Base-by-base conservation (phyloP, 768 basidiomycete species). In the Agrocybe chaxingu region DNA sequence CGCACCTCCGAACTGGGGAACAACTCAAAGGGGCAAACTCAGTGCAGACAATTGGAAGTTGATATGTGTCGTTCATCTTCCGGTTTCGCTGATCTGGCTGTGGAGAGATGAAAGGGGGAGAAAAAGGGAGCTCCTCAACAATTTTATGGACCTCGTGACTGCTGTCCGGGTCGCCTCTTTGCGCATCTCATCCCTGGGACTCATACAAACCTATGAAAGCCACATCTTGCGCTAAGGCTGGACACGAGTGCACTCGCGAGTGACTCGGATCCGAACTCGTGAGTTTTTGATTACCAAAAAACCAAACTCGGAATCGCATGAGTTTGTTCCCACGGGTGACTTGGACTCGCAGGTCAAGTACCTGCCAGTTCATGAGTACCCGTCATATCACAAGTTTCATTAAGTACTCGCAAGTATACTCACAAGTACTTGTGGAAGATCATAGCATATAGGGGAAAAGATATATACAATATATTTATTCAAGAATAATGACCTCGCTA, bases 221-320 rank as follows among this genome's bases (percentile, higher is more conserved):
- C 16, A 16, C 16, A 16, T 16, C 16, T 16, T 16, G 16, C 16
- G 16, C 37, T 48, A 48, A 44, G 50, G 53, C 39, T 51, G 45
- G 32, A 13, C 38, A 54, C 50, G 43, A 37, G 51, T 51, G 5
- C 10, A 60, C 56, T 38, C 45, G 32, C 40, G 54, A 44, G 50
- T 57, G 1, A 57, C 53, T 44, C 39, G 56, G 46, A 57, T 30
- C 45, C 43, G 38, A 33, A 53, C 40, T 38, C 42, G 29, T 47
- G 35, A 39, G 54, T 59, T 51, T 42, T 42, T 38, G 2, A 6
- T 11, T 1, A 1, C 18, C 11, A 19, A 51, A 56, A 54, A 42
- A 1, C 29, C 44, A 50, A 19, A 58, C 57, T 40, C 33, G 40
- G 48, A 58, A 34, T 54, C 41, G 19, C 29, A 44, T 2, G 18